Evolutionary conservation across 176 grass and related monocot genomes (phyloP).

Genomic region (Paspalum notatum): DNA sequence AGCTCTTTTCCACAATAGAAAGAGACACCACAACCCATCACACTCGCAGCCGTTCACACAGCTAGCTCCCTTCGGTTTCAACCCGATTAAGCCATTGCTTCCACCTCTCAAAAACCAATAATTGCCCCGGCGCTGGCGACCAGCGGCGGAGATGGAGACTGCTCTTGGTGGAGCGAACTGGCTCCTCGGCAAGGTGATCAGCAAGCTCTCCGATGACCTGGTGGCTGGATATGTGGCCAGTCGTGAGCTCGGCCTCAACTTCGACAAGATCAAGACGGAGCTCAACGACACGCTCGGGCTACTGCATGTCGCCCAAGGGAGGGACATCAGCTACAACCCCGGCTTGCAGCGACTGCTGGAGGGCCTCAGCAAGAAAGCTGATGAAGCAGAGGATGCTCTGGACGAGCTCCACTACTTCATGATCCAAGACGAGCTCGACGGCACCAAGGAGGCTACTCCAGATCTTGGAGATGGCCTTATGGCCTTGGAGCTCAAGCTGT

Average conservation of each 20-base stretch:
- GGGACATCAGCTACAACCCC: neutral
- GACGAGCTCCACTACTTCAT: slow-evolving; percentile 42
- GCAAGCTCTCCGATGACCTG: neutral
- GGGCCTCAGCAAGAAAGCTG: neutral
- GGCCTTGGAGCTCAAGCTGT: neutral
- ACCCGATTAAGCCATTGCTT: no score
- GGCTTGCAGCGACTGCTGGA: neutral
- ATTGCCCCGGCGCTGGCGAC: no score
- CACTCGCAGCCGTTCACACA: no score
- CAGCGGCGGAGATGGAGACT: neutral
- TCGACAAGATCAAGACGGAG: neutral
- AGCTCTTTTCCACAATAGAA: no score
- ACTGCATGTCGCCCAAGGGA: neutral
- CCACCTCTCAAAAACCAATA: no score
- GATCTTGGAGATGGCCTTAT: neutral
- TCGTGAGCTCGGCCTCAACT: slow-evolving; percentile 1
- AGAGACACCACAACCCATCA: no score
- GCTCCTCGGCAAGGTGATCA: slow-evolving; percentile 13
- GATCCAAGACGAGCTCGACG: slow-evolving; percentile 34
- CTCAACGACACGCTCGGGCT: neutral
- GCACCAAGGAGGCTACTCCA: neutral
- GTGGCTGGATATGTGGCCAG: neutral
- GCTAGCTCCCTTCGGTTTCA: no score
- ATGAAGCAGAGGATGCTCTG: slow-evolving; percentile 26
- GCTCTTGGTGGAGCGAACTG: neutral